phyloP scores from a whole-genome alignment of 2,329 filamentous ascomycete species.

The Penicillium aurantiogriseum region DNA sequence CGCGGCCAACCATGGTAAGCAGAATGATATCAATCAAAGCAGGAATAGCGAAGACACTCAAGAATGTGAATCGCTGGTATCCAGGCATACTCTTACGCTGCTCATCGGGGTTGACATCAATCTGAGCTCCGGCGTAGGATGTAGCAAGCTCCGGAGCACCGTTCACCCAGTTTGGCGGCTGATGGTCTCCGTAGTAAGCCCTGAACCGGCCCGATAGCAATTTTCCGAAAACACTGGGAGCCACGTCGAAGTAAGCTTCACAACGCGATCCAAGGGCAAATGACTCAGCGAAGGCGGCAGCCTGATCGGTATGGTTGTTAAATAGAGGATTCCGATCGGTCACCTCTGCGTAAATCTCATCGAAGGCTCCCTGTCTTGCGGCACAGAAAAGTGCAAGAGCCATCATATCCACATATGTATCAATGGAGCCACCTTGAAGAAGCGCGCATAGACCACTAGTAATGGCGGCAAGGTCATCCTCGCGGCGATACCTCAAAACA shows the following conservation, averaged over 20 bases:
- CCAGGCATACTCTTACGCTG: slow-evolving; percentile 45
- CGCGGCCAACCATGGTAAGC: slow-evolving; percentile 58
- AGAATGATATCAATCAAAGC: slow-evolving; percentile 62
- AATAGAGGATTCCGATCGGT: slow-evolving; percentile 62
- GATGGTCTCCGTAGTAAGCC: slow-evolving; percentile 46
- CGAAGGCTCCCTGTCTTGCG: slow-evolving; percentile 56
- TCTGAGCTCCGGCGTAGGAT: slow-evolving; percentile 53
- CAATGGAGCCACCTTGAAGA: slow-evolving; percentile 34
- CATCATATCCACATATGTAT: slow-evolving; percentile 54
- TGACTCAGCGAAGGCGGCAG: slow-evolving; percentile 62
- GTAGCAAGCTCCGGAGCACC: slow-evolving; percentile 52
- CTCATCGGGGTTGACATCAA: slow-evolving; percentile 52
- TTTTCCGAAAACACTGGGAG: slow-evolving; percentile 50
- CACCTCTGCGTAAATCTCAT: slow-evolving; percentile 63
- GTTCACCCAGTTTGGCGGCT: slow-evolving; percentile 52
- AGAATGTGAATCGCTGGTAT: slow-evolving; percentile 55
- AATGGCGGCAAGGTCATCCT: slow-evolving; percentile 39
- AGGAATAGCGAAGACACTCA: slow-evolving; percentile 62
- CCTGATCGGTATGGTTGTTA: slow-evolving; percentile 61
- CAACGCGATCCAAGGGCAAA: slow-evolving; percentile 64
- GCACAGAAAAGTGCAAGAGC: slow-evolving; percentile 59
- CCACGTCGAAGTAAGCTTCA: slow-evolving; percentile 61
- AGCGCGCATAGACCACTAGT: slow-evolving; percentile 38
- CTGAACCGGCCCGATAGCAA: slow-evolving; percentile 44
- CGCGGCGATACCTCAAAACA: slow-evolving; percentile 31